Percentiles rank a stretch among this genome's conserved stretches.
These are phyloP conservation scores for Parastagonospora nodorum DNA, from an alignment of 2,329 filamentous ascomycete genomes.

Conservation along the genomic window DNA sequence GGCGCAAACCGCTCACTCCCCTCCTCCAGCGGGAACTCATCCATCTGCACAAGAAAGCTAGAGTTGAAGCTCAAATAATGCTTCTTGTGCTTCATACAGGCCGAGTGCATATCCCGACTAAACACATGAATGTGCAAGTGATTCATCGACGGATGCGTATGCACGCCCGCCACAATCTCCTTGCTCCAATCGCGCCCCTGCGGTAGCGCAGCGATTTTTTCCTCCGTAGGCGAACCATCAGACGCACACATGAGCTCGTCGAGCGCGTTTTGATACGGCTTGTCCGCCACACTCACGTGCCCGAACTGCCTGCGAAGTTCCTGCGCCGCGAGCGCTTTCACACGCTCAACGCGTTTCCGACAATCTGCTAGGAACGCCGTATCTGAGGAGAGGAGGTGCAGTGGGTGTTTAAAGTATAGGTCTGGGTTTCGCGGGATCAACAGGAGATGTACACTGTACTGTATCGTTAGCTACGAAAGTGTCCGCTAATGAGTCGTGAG, in stretches of 20 bases:
- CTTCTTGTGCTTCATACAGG: conserved; percentile 74
- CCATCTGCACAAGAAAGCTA: conserved; percentile 77
- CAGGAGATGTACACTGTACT: conserved; percentile 75
- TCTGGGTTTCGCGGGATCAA: conserved; percentile 75
- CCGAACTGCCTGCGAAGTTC: conserved; percentile 76
- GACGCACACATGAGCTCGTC: conserved; percentile 53
- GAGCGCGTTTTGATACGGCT: conserved; percentile 63
- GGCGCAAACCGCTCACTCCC: conserved; percentile 69
- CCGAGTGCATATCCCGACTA: conserved; percentile 76
- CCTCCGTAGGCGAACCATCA: conserved; percentile 38
- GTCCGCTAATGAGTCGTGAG: background rate
- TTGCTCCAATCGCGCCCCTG: conserved; percentile 75
- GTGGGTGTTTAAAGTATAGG: conserved; percentile 71
- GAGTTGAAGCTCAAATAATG: conserved; percentile 95
- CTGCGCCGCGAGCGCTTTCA: conserved; percentile 69
- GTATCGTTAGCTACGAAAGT: background rate
- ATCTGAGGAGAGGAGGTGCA: conserved; percentile 73
- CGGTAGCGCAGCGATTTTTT: conserved; percentile 58
- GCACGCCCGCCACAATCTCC: conserved; percentile 78
- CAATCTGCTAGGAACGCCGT: conserved; percentile 69
- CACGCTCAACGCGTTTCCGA: conserved; percentile 62
- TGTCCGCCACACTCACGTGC: conserved; percentile 65
- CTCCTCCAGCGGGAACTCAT: conserved; percentile 74
- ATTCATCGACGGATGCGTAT: conserved; percentile 88
- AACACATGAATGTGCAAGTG: conserved; percentile 91